These are phyloP conservation scores for Colletotrichum incanum DNA, from an alignment of 2,329 filamentous ascomycete genomes.

Conservation along the genomic window DNA sequence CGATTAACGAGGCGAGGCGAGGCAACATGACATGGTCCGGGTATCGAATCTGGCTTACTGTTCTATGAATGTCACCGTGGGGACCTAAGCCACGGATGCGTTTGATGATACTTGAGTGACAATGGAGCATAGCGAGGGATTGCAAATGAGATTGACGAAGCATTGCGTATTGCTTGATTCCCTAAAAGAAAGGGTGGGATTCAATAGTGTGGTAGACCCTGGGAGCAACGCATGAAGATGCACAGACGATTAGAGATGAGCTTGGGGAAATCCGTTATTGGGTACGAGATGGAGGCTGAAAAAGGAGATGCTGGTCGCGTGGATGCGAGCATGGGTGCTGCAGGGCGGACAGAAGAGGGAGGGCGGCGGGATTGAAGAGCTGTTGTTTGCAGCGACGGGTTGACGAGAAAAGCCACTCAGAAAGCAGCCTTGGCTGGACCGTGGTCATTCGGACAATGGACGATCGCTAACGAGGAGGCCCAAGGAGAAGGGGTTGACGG, in stretches of 20 bases:
- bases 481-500: conserved; percentile 17
- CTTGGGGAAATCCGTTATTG: conserved; percentile 26
- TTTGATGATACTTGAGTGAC: conserved; percentile 25
- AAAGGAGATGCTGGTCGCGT: conserved; percentile 36
- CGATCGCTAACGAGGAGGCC: background rate
- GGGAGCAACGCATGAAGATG: conserved; percentile 40
- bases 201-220: conserved; percentile 23
- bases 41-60: conserved; percentile 16
- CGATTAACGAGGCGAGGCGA: conserved; percentile 41
- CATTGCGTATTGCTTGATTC: conserved; percentile 23
- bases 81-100: conserved; percentile 14
- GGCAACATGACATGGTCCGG: conserved; percentile 35
- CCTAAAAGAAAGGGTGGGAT: conserved; percentile 5
- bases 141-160: conserved; percentile 41
- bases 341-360: conserved; percentile 10
- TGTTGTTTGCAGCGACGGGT: conserved; percentile 15
- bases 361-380: conserved; percentile 13
- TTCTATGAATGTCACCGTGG: conserved; percentile 27
- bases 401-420: conserved; percentile 7
- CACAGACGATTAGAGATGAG: conserved; percentile 45
- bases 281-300: conserved; percentile 42
- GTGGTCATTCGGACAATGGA: background rate
- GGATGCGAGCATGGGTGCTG: conserved; percentile 36
- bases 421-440: background rate
- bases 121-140: conserved; percentile 26